Base-by-base conservation (phyloP, 2,329 filamentous ascomycete genomes). In the Trichophyton mentagrophytes region DNA sequence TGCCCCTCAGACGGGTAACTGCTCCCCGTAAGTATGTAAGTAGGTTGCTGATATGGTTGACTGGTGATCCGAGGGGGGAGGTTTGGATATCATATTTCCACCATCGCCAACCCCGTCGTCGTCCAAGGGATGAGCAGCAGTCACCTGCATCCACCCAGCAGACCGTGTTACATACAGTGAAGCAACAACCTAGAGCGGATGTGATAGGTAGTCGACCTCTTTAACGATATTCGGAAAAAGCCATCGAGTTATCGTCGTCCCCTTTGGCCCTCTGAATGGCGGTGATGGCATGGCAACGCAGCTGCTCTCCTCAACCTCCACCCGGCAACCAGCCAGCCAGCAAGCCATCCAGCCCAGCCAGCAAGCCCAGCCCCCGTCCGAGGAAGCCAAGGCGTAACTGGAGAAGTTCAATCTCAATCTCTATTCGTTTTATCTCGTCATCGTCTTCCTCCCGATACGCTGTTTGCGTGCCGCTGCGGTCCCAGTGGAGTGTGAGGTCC, bases 131-230 rank as follows among this genome's bases (percentile, higher is more conserved):
- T 7, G 40, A 44, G 40, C 40, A 25, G 20, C 49, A 36, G 49
- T 55, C 49, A 55, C 33, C 49, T 36, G 49, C 49, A 55, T 55
- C 30, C 27, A 36, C 49, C n/a, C 46, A 49, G 49, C 49, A 55
- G 33, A 27, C 49, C n/a, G 49, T 55, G 49, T 36, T 27, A 55
- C 49, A 55, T 27, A 55, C 49, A 55, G 49, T 55, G 25, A 36
- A 55, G 30, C 49, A 36, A 55, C 49, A n/a, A 3, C 15, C 49
- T 13, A 36, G 27, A 27, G 15, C 27, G 49, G 27, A 33, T 36
- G 49, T 55, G 49, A 55, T 55, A 55, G 13, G 49, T 22, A 22
- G 46, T 25, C 49, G 27, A 36, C 11, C 33, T 13, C 33, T 36
- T 33, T 13, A 13, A 36, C 33, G 33, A 3, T 3, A 36, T 3